Conservation (phyloP, 192 early-diverging fungal genomes). For the Coemansia sp. region DNA sequence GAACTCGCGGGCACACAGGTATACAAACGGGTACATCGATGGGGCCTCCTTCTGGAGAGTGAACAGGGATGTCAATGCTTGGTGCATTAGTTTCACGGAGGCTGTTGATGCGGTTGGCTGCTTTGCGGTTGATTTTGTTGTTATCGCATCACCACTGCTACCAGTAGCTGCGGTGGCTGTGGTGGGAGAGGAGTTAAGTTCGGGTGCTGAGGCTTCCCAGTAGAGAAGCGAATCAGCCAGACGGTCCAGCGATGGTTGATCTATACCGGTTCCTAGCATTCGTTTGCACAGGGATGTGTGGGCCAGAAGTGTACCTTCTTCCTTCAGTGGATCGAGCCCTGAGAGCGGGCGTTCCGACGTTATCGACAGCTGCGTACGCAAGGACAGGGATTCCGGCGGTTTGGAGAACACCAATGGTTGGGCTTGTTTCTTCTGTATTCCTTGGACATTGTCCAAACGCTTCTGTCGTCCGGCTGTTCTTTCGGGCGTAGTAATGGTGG, state of each 20-base stretch:
- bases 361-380: conserved; percentile 40
- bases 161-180: background rate
- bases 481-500: background rate
- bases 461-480: background rate
- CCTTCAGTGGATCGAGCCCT: conserved; percentile 13
- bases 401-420: conserved; percentile 13
- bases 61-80: conserved; percentile 33
- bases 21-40: conserved; percentile 37
- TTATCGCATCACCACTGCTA: background rate
- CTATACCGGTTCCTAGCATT: background rate
- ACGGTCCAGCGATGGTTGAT: conserved; percentile 6
- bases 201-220: conserved; percentile 16
- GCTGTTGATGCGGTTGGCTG: background rate
- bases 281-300: conserved; percentile 27
- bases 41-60: conserved; percentile 30
- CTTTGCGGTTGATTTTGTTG: conserved; percentile 6
- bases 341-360: conserved; percentile 17
- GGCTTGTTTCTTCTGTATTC: background rate
- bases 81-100: conserved; percentile 9
- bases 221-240: conserved; percentile 40
- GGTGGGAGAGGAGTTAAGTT: background rate
- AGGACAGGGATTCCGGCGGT: conserved; percentile 50
- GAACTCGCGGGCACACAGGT: conserved; percentile 34
- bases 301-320: conserved; percentile 19
- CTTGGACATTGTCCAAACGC: background rate